These are phyloP conservation scores for Chlorencoelia australis DNA, from an alignment of 2,329 filamentous ascomycete species.

Conservation along the genomic window DNA sequence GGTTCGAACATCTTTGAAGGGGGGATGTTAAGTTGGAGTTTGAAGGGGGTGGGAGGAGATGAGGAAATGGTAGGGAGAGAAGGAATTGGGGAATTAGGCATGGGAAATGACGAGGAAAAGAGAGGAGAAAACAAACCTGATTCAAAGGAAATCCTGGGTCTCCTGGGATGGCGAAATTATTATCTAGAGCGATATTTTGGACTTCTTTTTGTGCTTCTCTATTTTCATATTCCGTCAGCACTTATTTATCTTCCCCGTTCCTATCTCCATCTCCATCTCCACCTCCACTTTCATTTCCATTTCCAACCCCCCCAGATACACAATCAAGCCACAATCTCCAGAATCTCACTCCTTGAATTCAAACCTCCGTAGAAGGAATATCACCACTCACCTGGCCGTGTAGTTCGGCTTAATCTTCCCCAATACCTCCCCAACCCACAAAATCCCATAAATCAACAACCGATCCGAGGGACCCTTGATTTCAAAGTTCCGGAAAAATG, in stretches of 20 bases:
- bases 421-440: conserved; percentile 87
- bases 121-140: conserved; percentile 49
- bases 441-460: conserved; percentile 90
- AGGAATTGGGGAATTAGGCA: background rate
- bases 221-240: conserved; percentile 6
- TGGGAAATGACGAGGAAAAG: conserved; percentile 1
- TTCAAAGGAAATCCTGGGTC: conserved; percentile 90
- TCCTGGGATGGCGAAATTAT: conserved; percentile 86
- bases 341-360: background rate
- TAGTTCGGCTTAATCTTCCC: conserved; percentile 74
- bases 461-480: conserved; percentile 94
- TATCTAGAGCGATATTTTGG: conserved; percentile 82
- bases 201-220: conserved; percentile 60
- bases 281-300: too few relatives aligned
- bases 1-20: conserved; percentile 88
- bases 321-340: background rate
- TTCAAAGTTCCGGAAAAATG: conserved; percentile 98
- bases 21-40: too few relatives aligned
- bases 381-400: conserved; percentile 43
- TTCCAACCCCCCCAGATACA: background rate
- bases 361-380: conserved; percentile 1
- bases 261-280: too few relatives aligned
- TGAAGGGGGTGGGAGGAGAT: background rate
- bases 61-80: background rate
- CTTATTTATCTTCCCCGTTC: background rate